Conservation (phyloP, 148 eudicot species). For the Heliamphora exappendiculata region DNA sequence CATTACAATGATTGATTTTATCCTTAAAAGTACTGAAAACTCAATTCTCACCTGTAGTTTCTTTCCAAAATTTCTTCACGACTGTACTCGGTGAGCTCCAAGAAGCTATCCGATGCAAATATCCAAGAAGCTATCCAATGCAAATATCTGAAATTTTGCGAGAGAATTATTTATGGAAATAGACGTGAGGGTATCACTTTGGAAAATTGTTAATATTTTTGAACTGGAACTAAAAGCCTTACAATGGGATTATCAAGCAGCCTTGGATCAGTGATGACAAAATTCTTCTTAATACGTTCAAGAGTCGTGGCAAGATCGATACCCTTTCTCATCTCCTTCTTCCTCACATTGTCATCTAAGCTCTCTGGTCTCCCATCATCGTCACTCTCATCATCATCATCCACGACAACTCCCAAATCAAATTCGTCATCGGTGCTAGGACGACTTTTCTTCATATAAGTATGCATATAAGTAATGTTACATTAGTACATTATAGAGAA, state of each 20-base stretch:
- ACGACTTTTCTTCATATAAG: constrained; percentile 54
- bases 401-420: constrained; percentile 27
- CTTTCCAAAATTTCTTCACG: constrained; percentile 97
- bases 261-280: constrained; percentile 97
- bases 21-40: neutral
- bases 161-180: neutral
- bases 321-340: constrained; percentile 97
- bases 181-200: neutral
- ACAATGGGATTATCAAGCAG: constrained; percentile 99
- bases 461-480: neutral
- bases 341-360: constrained; percentile 83
- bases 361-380: constrained; percentile 68
- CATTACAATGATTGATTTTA: too few relatives aligned
- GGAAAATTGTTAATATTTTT: neutral
- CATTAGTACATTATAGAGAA: neutral
- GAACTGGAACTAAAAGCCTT: constrained; percentile 21
- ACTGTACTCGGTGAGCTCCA: constrained; percentile 95
- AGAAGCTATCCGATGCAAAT: constrained; percentile 99
- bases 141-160: constrained; percentile 57
- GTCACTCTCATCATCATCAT: constrained; percentile 31
- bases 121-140: too few relatives aligned
- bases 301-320: constrained; percentile 98
- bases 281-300: constrained; percentile 97
- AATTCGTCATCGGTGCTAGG: constrained; percentile 29
- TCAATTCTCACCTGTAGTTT: constrained; percentile 67